Evolutionary conservation across 805 yeast genomes (phyloP), one percentile per base, ranked within the genome.

Genomic region (Lipomyces chichibuensis): DNA sequence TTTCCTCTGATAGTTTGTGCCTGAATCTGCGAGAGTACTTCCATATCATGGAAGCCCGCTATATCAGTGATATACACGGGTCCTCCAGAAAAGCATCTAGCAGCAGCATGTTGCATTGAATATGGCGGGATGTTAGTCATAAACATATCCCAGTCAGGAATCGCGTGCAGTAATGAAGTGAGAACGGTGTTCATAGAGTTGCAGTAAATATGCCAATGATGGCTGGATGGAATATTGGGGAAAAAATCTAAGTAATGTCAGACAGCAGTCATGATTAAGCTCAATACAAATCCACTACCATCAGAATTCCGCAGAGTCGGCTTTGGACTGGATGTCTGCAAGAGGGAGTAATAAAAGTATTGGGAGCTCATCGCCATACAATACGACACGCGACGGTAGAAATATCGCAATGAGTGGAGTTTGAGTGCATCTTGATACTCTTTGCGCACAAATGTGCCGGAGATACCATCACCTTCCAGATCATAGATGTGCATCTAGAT

Each of bases 81-180:
- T 9, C 77, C 77, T 7, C 78, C 77, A 13, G 77, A 74, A 23
- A 76, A 53, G 25, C 74, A 65, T 37, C 78, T 63, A 27, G 75
- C 67, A 3, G 73, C 75, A 8, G 77, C 77, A 61, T 76, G 78
- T 58, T 71, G 71, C 17, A 60, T 25, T 5, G 77, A 62, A 56
- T 62, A 63, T 9, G 65, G 63, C 13, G 63, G 65, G 20, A 74
- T 54, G 25, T 65, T 64, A 6, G 77, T 68, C 65, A 73, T 75
- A 51, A 75, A 75, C 78, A 75, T 75, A 60, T 75, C 78, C 70
- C 73, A 75, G 64, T 75, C 78, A 1, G 75, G 74, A 5, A 71
- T 53, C 5, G 71, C 72, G 23, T 70, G 63, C 46, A 74, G 66
- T 17, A 72, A 65, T 29, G 71, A 59, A 17, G 77, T 74, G 60